phyloP scores from a whole-genome alignment of 495 filamentous ascomycete genomes.

The Ascodesmis nigricans region DNA sequence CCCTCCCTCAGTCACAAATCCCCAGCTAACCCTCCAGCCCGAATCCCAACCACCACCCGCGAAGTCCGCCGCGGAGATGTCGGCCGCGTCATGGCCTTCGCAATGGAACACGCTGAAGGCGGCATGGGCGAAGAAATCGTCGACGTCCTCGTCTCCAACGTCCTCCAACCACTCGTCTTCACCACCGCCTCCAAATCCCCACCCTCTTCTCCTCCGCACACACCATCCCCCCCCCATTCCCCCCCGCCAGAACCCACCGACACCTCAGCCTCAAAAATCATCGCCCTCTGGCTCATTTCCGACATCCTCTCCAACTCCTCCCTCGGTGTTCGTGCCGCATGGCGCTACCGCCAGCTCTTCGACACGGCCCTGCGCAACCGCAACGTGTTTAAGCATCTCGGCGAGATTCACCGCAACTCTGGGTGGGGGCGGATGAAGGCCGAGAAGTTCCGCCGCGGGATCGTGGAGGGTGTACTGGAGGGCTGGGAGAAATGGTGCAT shows the following conservation, averaged over 20 bases:
- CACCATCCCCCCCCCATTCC: slow-evolving; percentile 23
- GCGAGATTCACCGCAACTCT: slow-evolving; percentile 49
- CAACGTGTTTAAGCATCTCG: slow-evolving; percentile 61
- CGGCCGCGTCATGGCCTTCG: slow-evolving; percentile 68
- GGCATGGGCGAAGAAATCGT: slow-evolving; percentile 69
- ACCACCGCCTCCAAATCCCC: slow-evolving; percentile 24
- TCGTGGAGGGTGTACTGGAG: slow-evolving; percentile 42
- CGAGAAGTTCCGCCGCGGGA: slow-evolving; percentile 76
- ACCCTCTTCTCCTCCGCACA: slow-evolving; percentile 16
- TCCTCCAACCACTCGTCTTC: slow-evolving; percentile 24
- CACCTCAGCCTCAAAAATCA: slow-evolving; percentile 47
- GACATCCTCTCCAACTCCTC: slow-evolving; percentile 76
- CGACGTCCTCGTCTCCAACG: slow-evolving; percentile 62
- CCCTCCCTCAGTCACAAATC: slow-evolving; percentile 11
- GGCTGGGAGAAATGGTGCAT: slow-evolving; percentile 76
- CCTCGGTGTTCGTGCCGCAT: slow-evolving; percentile 67
- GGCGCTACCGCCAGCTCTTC: slow-evolving; percentile 75
- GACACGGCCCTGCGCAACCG: slow-evolving; percentile 47
- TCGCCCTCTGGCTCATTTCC: slow-evolving; percentile 67
- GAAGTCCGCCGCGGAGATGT: slow-evolving; percentile 69
- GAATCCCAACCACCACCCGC: slow-evolving; percentile 54
- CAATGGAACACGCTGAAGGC: slow-evolving; percentile 62
- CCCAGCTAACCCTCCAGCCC: slow-evolving; percentile 35
- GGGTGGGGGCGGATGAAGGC: slow-evolving; percentile 65
- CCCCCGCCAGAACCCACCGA: slow-evolving; percentile 31